Conservation (phyloP, 495 filamentous ascomycete genomes). For the Apiosordaria backusii region DNA sequence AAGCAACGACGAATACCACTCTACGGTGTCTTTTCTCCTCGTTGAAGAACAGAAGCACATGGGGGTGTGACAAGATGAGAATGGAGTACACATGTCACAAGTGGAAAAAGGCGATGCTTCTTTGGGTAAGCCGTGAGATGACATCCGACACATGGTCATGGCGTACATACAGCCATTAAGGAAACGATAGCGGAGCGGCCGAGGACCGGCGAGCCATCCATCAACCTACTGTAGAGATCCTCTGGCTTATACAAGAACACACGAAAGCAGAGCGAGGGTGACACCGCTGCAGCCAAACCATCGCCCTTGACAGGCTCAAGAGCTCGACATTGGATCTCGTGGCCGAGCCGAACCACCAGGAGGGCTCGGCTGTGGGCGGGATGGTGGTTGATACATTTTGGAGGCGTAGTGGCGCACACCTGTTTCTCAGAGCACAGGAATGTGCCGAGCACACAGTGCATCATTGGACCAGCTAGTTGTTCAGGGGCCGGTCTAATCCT, state of each 20-base stretch:
- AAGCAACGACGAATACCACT: neutral
- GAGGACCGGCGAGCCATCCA: neutral
- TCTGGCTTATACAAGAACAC: neutral
- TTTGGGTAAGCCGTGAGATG: neutral
- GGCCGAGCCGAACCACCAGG: neutral
- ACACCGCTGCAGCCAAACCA: neutral
- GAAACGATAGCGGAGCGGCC: neutral
- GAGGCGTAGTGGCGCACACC: too few species aligned
- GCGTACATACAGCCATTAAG: neutral
- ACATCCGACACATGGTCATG: neutral
- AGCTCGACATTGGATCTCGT: neutral
- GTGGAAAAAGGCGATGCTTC: neutral
- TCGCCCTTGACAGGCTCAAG: neutral
- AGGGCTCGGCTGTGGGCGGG: neutral
- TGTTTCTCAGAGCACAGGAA: neutral
- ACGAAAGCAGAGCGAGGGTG: neutral
- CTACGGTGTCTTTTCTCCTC: neutral
- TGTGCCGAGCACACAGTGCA: neutral
- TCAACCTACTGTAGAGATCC: neutral
- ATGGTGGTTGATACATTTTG: neutral
- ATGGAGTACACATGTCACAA: neutral
- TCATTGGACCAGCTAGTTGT: neutral
- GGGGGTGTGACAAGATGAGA: neutral
- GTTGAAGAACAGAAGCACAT: neutral
- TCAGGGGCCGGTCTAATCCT: neutral